Evolutionary conservation across 2,329 filamentous ascomycete species (phyloP), one percentile per base, ranked within the genome.

Genomic region (Sporothrix phasma): DNA sequence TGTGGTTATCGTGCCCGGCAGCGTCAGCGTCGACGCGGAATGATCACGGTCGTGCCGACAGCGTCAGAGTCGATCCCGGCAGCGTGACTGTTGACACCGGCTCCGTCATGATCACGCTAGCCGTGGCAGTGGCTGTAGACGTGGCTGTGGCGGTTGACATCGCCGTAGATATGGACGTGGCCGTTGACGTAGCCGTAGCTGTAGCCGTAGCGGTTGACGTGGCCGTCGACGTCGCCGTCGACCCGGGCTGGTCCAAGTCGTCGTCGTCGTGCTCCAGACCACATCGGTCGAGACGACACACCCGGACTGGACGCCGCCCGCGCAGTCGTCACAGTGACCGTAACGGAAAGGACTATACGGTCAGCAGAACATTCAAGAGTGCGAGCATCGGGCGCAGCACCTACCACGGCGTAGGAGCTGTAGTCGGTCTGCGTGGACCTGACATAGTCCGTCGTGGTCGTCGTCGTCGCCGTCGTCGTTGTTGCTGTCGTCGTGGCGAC

Each of bases 21-120:
- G 26, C 5, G 65, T 68, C 26, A 66, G 60, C 8, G 64, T 66
- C 26, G 59, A 61, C 13, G 60, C 67, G 69, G 68, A 8, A 65
- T 24, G 24, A 56, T 64, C n/a, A 47, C 37, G 43, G 17, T 46
- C 45, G n/a, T 63, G 54, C 4, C n/a, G n/a, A n/a, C n/a, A n/a
- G n/a, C n/a, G n/a, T n/a, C n/a, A n/a, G n/a, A n/a, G n/a, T n/a
- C n/a, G n/a, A n/a, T n/a, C n/a, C n/a, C n/a, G n/a, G n/a, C n/a
- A n/a, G n/a, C n/a, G n/a, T n/a, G n/a, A n/a, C n/a, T n/a, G n/a
- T n/a, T n/a, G n/a, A n/a, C n/a, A n/a, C n/a, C n/a, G n/a, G n/a
- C n/a, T n/a, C n/a, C n/a, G n/a, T n/a, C n/a, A n/a, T n/a, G n/a
- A n/a, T n/a, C n/a, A n/a, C n/a, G n/a, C n/a, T n/a, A n/a, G n/a